Evolutionary conservation across 148 eudicot species (phyloP).

Genomic region (Simmondsia chinensis): DNA sequence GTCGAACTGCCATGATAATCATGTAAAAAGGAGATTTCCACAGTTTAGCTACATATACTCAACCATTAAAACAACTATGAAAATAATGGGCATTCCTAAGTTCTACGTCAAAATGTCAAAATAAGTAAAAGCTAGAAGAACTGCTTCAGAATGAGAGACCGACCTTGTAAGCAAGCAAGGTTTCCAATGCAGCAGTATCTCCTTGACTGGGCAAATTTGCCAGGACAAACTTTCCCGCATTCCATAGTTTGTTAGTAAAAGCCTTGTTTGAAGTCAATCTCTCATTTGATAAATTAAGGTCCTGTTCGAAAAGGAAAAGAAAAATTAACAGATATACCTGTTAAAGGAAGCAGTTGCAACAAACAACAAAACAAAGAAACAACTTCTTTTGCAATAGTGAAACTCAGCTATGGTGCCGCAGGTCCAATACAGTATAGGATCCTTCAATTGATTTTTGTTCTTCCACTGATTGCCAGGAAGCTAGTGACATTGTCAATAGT

Average conservation of each 20-base stretch:
- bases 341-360: neutral
- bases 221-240: slow-evolving; percentile 95
- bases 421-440: too few relatives aligned
- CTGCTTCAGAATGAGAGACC: slow-evolving; percentile 6
- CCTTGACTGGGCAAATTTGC: slow-evolving; percentile 74
- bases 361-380: too few relatives aligned
- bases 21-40: too few relatives aligned
- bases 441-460: too few relatives aligned
- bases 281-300: slow-evolving; percentile 86
- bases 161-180: slow-evolving; percentile 64
- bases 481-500: too few relatives aligned
- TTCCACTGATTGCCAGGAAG: too few relatives aligned
- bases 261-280: slow-evolving; percentile 92
- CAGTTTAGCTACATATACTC: too few relatives aligned
- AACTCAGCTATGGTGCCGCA: too few relatives aligned
- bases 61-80: neutral
- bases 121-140: neutral
- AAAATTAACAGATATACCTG: neutral
- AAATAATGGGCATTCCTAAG: neutral
- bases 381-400: too few relatives aligned
- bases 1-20: slow-evolving; percentile 46
- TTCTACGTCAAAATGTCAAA: too few relatives aligned
- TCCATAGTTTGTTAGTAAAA: slow-evolving; percentile 97
- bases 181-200: slow-evolving; percentile 60
- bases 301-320: slow-evolving; percentile 33